phyloP scores from a whole-genome alignment of 2,329 filamentous ascomycete species.

The Phyllosticta citribraziliensis region DNA sequence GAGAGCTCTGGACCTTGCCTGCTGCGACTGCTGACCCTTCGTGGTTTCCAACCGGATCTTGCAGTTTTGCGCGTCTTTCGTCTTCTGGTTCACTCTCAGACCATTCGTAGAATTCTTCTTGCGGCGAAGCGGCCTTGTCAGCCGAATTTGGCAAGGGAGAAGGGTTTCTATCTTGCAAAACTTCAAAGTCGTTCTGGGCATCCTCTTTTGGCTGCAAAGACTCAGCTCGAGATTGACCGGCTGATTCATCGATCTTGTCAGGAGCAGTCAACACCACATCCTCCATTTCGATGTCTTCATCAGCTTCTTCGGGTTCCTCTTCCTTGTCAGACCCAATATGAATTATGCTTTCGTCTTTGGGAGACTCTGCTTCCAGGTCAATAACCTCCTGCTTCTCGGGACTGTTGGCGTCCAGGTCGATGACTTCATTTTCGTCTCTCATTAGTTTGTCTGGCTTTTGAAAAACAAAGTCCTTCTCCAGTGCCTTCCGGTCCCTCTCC shows the following conservation, averaged over 20 bases:
- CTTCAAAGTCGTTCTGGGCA: not conserved
- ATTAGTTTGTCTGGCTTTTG: conserved; percentile 49
- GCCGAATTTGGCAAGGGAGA: not conserved
- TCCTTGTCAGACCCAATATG: not conserved
- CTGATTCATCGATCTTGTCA: conserved; percentile 34
- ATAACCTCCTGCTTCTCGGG: conserved; percentile 43
- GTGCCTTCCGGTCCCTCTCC: conserved; percentile 45
- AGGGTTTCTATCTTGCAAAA: not conserved
- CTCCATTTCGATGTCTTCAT: conserved; percentile 30
- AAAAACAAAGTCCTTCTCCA: conserved; percentile 52
- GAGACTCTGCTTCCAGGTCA: conserved; percentile 46
- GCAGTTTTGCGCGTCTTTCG: not conserved
- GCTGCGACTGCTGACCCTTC: not conserved
- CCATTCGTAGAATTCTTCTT: conserved; percentile 27
- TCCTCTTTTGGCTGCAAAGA: conserved; percentile 25
- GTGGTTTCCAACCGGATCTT: not conserved
- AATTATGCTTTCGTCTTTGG: not conserved
- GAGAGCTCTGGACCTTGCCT: conserved; percentile 16
- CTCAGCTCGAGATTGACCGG: conserved; percentile 33
- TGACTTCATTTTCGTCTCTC: conserved; percentile 41
- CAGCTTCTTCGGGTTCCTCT: conserved; percentile 42
- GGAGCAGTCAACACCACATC: conserved; percentile 23
- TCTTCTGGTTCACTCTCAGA: conserved; percentile 39
- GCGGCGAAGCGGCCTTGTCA: not conserved
- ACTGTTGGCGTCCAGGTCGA: conserved; percentile 35